phyloP scores from a whole-genome alignment of 768 basidiomycete species.

The Xanthoconium stramineum region DNA sequence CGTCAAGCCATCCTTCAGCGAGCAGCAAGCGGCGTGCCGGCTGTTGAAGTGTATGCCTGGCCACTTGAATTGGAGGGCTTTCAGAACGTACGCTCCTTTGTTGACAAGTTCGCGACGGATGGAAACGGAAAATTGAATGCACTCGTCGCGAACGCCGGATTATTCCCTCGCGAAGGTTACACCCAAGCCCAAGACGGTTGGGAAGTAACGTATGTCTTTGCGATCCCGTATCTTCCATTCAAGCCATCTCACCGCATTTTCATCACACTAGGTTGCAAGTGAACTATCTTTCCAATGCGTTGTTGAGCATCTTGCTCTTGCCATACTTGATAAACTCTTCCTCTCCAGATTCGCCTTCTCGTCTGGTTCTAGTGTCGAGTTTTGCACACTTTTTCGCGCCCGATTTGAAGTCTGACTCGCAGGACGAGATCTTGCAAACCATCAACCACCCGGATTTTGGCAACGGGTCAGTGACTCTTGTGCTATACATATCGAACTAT shows the following conservation, averaged over 20 bases:
- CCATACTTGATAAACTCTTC: slow-evolving; percentile 31
- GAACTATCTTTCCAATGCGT: slow-evolving; percentile 33
- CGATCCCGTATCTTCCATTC: not conserved
- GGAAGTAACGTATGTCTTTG: slow-evolving; percentile 38
- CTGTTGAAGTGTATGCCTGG: slow-evolving; percentile 26
- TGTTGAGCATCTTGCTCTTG: slow-evolving; percentile 33
- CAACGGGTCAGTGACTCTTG: slow-evolving; percentile 12
- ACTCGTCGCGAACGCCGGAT: slow-evolving; percentile 33
- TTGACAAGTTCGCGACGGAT: slow-evolving; percentile 25
- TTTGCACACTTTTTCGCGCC: slow-evolving; percentile 22
- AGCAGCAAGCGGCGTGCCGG: not conserved
- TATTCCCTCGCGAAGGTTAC: slow-evolving; percentile 10
- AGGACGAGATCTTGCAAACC: slow-evolving; percentile 21
- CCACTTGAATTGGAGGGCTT: slow-evolving; percentile 35
- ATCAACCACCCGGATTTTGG: slow-evolving; percentile 25
- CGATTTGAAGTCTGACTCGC: slow-evolving; percentile 4
- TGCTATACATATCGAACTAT: not conserved
- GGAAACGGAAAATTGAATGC: slow-evolving; percentile 23
- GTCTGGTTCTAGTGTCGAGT: slow-evolving; percentile 32
- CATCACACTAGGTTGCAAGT: slow-evolving; percentile 32
- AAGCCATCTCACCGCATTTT: not conserved
- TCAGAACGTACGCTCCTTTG: slow-evolving; percentile 31
- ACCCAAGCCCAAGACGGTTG: slow-evolving; percentile 43
- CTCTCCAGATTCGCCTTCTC: slow-evolving; percentile 20
- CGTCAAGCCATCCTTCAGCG: slow-evolving; percentile 16